Evolutionary conservation across 768 basidiomycete genomes (phyloP).

Genomic region (Kondoa malvinella): DNA sequence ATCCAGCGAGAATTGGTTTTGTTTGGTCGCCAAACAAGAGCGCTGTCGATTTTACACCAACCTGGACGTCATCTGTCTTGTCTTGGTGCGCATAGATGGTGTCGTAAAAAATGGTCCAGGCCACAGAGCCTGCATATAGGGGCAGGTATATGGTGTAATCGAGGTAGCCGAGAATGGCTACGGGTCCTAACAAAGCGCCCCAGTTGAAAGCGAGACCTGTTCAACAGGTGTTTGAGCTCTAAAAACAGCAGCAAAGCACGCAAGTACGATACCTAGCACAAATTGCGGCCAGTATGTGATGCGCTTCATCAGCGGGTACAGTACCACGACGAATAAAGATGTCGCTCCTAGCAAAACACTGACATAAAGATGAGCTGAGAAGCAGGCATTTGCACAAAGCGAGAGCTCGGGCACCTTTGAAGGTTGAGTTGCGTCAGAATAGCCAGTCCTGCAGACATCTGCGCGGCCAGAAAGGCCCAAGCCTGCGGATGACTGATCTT

Average conservation of each 20-base stretch:
- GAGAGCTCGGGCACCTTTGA: constrained; percentile 54
- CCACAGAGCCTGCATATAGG: constrained; percentile 71
- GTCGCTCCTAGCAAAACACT: constrained; percentile 86
- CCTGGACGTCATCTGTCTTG: constrained; percentile 71
- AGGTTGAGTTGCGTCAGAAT: constrained; percentile 80
- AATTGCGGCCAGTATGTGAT: constrained; percentile 94
- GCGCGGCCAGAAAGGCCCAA: constrained; percentile 58
- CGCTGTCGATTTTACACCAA: constrained; percentile 84
- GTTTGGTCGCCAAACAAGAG: constrained; percentile 68
- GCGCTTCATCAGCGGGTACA: constrained; percentile 95
- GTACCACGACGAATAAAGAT: constrained; percentile 64
- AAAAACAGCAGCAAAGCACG: neutral
- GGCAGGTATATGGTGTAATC: constrained; percentile 72
- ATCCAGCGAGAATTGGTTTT: constrained; percentile 52
- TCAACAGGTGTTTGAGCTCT: neutral
- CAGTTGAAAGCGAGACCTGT: constrained; percentile 89
- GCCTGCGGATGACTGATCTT: constrained; percentile 63
- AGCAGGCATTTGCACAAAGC: too few species aligned
- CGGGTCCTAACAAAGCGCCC: constrained; percentile 92
- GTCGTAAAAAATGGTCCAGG: constrained; percentile 93
- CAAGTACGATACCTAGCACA: constrained; percentile 52
- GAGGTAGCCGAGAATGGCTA: constrained; percentile 64
- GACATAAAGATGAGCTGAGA: neutral
- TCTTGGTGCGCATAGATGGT: constrained; percentile 99
- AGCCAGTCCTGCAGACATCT: constrained; percentile 64